Conservation (phyloP, 495 filamentous ascomycete species). For the Aspergillus kassunensis region DNA sequence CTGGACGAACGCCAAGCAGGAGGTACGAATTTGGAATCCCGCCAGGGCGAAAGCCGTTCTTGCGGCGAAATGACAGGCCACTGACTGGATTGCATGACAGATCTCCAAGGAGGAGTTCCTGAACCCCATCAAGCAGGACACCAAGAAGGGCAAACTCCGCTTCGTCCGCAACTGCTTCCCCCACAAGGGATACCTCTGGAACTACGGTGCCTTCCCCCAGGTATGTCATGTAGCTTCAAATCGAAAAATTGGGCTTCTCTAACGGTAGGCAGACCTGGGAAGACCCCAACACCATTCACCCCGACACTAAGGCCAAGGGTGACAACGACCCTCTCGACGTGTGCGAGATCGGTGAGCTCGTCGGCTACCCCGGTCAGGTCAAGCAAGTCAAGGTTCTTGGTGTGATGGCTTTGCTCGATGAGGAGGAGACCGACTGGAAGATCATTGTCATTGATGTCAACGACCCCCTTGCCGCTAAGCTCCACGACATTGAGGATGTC, state of each 20-base stretch:
- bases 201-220: constrained; percentile 99
- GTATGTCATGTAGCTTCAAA: constrained; percentile 40
- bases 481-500: constrained; percentile 98
- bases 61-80: constrained; percentile 3
- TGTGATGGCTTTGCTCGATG: constrained; percentile 98
- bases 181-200: constrained; percentile 99
- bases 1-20: constrained; percentile 99
- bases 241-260: background rate
- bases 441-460: constrained; percentile 99
- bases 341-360: constrained; percentile 98
- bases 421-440: constrained; percentile 99
- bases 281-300: constrained; percentile 91
- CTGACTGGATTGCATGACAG: constrained; percentile 39
- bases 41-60: background rate
- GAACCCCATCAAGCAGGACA: constrained; percentile 87
- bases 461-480: constrained; percentile 91
- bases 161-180: constrained; percentile 99
- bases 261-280: constrained; percentile 79
- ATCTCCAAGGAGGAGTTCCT: constrained; percentile 94
- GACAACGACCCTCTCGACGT: constrained; percentile 99
- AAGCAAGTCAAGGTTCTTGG: constrained; percentile 99
- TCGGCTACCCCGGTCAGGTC: constrained; percentile 90
- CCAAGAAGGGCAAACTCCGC: constrained; percentile 62
- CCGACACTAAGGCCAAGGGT: constrained; percentile 99
- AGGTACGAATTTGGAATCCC: constrained; percentile 54